Percentiles rank a stretch among this genome's conserved stretches.
These are phyloP conservation scores for Botrytis tulipae DNA, from an alignment of 2,329 filamentous ascomycete genomes.

Conservation along the genomic window DNA sequence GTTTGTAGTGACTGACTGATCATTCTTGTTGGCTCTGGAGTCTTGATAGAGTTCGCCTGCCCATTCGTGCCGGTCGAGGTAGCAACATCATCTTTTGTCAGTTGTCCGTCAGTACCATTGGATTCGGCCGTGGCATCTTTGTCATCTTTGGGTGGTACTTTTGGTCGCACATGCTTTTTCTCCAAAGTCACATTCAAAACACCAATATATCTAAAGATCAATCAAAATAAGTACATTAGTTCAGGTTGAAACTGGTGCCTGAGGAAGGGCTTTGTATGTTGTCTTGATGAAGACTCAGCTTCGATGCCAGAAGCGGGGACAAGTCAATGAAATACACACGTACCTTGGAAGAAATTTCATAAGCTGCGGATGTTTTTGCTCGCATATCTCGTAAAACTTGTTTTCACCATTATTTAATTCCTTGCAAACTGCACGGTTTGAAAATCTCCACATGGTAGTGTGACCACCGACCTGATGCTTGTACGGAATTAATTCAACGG, in stretches of 20 bases:
- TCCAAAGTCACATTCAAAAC: slow-evolving; percentile 95
- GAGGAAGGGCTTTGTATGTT: slow-evolving; percentile 17
- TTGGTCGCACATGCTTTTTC: slow-evolving; percentile 67
- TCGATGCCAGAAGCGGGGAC: slow-evolving; percentile 35
- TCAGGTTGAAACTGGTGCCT: slow-evolving; percentile 1
- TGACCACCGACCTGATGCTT: slow-evolving; percentile 97
- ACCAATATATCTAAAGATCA: slow-evolving; percentile 75
- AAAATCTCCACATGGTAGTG: slow-evolving; percentile 94
- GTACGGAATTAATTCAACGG: slow-evolving; percentile 95
- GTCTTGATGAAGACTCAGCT: slow-evolving; percentile 34
- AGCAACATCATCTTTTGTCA: slow-evolving; percentile 19
- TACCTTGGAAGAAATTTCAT: slow-evolving; percentile 87
- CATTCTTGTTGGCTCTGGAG: slow-evolving; percentile 45
- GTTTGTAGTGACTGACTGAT: slow-evolving; percentile 75
- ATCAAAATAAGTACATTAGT: slow-evolving; percentile 33
- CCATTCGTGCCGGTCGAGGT: slow-evolving; percentile 12
- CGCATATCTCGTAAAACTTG: slow-evolving; percentile 96
- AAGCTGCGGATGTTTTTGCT: slow-evolving; percentile 84
- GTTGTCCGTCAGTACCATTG: slow-evolving; percentile 26
- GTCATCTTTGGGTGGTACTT: slow-evolving; percentile 53
- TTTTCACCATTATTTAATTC: slow-evolving; percentile 98
- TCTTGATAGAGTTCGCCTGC: slow-evolving; percentile 27
- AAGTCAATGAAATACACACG: slow-evolving; percentile 32
- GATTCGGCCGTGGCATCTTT: slow-evolving; percentile 38
- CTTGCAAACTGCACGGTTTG: slow-evolving; percentile 92